Conservation (phyloP, 1,139 yeast species). For the Kurtzmaniella quercitrusa region DNA sequence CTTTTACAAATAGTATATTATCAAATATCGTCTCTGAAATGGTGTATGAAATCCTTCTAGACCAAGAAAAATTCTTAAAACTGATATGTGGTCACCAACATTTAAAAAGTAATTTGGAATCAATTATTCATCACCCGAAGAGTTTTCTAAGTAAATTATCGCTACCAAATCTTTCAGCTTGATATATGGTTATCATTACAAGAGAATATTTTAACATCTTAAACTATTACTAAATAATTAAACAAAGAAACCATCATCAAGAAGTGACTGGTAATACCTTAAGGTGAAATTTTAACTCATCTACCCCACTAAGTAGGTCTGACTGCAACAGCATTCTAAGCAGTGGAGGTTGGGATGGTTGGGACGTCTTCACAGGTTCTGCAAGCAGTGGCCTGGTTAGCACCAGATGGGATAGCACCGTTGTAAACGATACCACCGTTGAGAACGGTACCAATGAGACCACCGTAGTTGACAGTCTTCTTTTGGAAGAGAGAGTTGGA, state of each 20-base stretch:
- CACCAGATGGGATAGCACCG: constrained; percentile 3
- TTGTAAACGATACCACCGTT: constrained; percentile 4
- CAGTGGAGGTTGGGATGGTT: constrained; percentile 1
- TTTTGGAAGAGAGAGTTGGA: constrained; percentile 1
- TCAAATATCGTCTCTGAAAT: too few relatives aligned
- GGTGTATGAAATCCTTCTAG: too few relatives aligned
- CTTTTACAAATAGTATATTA: too few relatives aligned
- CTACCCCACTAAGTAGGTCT: neutral
- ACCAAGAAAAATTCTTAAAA: too few relatives aligned
- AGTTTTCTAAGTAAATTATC: too few relatives aligned
- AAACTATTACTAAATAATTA: neutral
- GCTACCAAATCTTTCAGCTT: too few relatives aligned
- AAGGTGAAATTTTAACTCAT: neutral
- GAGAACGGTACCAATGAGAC: neutral
- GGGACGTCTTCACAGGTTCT: constrained; percentile 4
- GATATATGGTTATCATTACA: too few relatives aligned
- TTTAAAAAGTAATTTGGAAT: too few relatives aligned
- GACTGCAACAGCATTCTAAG: neutral
- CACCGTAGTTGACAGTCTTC: neutral
- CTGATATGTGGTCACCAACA: too few relatives aligned
- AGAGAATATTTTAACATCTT: too few relatives aligned
- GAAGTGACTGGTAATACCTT: neutral
- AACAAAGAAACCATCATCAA: neutral
- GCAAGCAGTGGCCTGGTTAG: constrained; percentile 2
- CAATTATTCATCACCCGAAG: too few relatives aligned